Base-by-base conservation (phyloP, 768 basidiomycete species). In the Leccinum arenicola region DNA sequence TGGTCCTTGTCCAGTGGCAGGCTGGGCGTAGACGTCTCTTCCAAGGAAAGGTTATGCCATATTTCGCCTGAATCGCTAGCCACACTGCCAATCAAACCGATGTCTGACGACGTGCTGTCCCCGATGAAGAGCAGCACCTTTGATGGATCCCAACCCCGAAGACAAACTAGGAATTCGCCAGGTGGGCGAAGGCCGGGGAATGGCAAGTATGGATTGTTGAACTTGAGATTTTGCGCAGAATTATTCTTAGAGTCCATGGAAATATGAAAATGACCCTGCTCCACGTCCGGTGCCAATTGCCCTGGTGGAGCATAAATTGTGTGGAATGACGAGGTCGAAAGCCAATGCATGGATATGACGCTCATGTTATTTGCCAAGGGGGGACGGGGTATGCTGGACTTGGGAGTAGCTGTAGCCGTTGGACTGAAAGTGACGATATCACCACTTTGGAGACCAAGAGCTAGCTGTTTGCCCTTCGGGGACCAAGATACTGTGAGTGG, bases 391-490 rank as follows among this genome's bases (percentile, higher is more conserved):
- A 91, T 77, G 62, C 84, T 81, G 52, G 80, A 84, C 66, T 89
- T 84, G 6, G 79, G 77, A 2, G 76, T 73, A 6, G 80, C 73
- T 10, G 82, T 82, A 56, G 84, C 83, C 11, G 76, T 76, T 23
- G 86, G 79, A 40, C 81, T 78, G 68, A 84, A 92, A 0, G 88
- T 85, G 45, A 89, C 69, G 40, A 93, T 85, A 55, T 88, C 86
- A 3, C 91, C 90, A 19, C 78, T 80, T 62, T 82, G 82, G 15
- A 91, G 73, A 23, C 87, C 91, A 50, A 93, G 81, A 1, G 89
- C 89, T 45, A 93, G 77, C 57, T 93, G 91, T 68, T 91, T 93
- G 49, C 91, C 91, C 70, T 91, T 91, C 2, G 91, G 88, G 3
- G 91, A 93, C 91, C 91, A 93, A 12, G 88, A 82, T 9, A 87